Conservation (phyloP, 768 basidiomycete species). For the Neoboletus magnificus region DNA sequence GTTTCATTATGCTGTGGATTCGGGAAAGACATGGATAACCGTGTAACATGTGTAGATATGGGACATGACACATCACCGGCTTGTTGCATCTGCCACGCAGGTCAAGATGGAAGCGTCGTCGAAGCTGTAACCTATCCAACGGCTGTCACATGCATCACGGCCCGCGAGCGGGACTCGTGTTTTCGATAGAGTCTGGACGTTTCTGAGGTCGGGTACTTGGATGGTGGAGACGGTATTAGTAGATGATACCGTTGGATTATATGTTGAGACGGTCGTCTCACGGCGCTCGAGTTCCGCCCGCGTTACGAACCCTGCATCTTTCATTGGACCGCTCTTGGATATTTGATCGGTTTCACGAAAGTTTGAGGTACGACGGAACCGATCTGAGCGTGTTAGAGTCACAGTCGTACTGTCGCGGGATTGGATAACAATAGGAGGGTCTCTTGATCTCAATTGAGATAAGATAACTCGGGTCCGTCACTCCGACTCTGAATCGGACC, state of each 20-base stretch:
- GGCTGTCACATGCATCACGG: too few species aligned
- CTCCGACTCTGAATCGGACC: background rate
- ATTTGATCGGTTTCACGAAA: background rate
- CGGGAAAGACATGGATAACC: background rate
- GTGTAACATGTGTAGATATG: constrained; percentile 39
- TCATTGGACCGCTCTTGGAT: background rate
- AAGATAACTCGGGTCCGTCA: constrained; percentile 4
- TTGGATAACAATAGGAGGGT: background rate
- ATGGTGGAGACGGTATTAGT: background rate
- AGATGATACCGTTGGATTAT: background rate
- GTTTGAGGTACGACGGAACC: background rate
- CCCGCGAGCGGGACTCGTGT: background rate
- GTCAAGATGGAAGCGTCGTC: constrained; percentile 34
- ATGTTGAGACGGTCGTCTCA: background rate
- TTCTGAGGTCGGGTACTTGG: background rate
- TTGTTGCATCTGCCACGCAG: constrained; percentile 44
- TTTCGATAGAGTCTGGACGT: background rate
- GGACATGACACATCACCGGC: constrained; percentile 36
- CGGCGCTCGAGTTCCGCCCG: background rate
- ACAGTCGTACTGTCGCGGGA: background rate
- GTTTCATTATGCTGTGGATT: background rate
- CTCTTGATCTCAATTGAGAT: constrained; percentile 1
- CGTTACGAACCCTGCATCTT: too few species aligned
- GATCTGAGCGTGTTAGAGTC: too few species aligned
- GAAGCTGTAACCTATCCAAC: constrained; percentile 13